Evolutionary conservation across 2,329 filamentous ascomycete genomes (phyloP).

Genomic region (Sarocladium kiliense): DNA sequence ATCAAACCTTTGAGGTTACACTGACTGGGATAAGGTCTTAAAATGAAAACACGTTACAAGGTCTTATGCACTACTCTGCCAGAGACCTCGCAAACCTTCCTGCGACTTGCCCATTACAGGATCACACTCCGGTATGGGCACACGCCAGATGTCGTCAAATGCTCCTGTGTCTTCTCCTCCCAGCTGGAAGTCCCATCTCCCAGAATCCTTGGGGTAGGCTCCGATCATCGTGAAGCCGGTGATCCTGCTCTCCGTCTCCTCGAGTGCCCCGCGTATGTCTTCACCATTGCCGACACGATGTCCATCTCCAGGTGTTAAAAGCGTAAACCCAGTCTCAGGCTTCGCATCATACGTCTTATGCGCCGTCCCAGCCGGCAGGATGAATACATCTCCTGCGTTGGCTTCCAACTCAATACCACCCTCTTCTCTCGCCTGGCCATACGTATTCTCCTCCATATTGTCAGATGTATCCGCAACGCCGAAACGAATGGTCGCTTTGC

Average conservation of each 20-base stretch:
- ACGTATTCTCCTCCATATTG: slow-evolving; percentile 32
- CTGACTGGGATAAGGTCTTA: no score
- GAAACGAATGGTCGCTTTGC: slow-evolving; percentile 47
- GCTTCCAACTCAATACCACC: slow-evolving; percentile 45
- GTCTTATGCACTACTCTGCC: no score
- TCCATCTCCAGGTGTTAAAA: slow-evolving; percentile 39
- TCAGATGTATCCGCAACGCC: slow-evolving; percentile 44
- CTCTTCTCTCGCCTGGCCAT: slow-evolving; percentile 33
- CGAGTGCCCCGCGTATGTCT: slow-evolving; percentile 28
- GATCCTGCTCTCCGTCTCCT: slow-evolving; percentile 22
- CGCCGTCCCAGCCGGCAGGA: slow-evolving; percentile 50
- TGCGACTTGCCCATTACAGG: slow-evolving; percentile 4
- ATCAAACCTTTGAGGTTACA: no score
- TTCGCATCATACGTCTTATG: slow-evolving; percentile 47
- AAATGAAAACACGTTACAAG: no score
- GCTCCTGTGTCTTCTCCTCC: slow-evolving; percentile 14
- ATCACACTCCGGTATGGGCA: slow-evolving; percentile 1
- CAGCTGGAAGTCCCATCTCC: slow-evolving; percentile 4
- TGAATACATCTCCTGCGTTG: slow-evolving; percentile 49
- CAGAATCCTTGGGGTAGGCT: slow-evolving; percentile 3
- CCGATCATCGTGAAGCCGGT: slow-evolving; percentile 18
- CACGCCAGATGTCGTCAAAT: slow-evolving; percentile 6
- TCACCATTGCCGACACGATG: slow-evolving; percentile 26
- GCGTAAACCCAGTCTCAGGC: slow-evolving; percentile 23
- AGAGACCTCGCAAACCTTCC: slow-evolving; percentile 2